Evolutionary conservation across 164 flowering plant genomes (phyloP), one percentile per base, ranked within the genome.

Genomic region (Stephania yunnanensis): DNA sequence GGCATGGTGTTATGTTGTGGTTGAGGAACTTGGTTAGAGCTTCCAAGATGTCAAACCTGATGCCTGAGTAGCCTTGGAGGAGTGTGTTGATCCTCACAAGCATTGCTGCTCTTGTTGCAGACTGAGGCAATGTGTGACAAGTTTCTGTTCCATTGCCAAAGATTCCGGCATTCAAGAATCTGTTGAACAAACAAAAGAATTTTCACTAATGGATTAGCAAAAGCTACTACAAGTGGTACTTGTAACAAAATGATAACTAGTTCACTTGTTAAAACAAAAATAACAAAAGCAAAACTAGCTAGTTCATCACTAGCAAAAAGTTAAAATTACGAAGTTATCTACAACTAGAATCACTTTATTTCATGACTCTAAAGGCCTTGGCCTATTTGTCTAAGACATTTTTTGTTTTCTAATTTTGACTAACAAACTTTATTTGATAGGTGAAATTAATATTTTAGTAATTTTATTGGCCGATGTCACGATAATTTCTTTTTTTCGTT

Each of bases 51-150:
- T 90, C 93, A 71, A 86, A 90, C 4, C 93, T 81, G 68, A 90
- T 90, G 63, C 93, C 93, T 1, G 93, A 90, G 79, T 86, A 88
- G 9, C 93, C 93, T 68, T 90, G 93, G 25, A 90, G 86, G 15
- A 90, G 84, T 3, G 90, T 89, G 79, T 89, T 89, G 84, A 86
- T 84, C 61, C 93, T 82, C 1, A 89, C 91, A 5, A 90, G 75
- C 90, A 90, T 90, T 13, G 93, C 91, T 7, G 93, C 93, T 22
- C 89, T 81, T 66, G 89, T 87, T 30, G 90, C 78, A 0, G 88
- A 67, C 22, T 80, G 82, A 7, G 90, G 87, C 79, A 89, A 64
- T 46, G 86, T 85, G 84, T 85, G 86, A 76, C 80, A 55, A 10
- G 82, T 63, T 55, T 89, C 90, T 12, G 82, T 80, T 2, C 87